phyloP scores from a whole-genome alignment of 306 rosid species.

The Neltuma alba region DNA sequence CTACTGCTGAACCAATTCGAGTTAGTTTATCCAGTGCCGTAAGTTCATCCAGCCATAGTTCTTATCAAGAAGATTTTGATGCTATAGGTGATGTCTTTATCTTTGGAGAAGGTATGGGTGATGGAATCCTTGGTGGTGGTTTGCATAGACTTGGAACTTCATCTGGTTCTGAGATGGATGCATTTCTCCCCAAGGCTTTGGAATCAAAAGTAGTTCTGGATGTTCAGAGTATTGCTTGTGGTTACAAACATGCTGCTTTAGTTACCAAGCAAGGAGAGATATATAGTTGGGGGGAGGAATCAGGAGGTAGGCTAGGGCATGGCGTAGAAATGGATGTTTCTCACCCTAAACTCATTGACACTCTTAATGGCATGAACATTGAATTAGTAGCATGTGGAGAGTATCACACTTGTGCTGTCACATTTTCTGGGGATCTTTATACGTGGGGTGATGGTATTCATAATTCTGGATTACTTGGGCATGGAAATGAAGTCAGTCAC shows the following conservation, averaged over 20 bases:
- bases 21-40: constrained; percentile 93
- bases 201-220: constrained; percentile 85
- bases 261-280: constrained; percentile 90
- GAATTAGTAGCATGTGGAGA: constrained; percentile 95
- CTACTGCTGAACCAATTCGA: constrained; percentile 73
- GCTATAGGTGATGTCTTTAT: constrained; percentile 79
- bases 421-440: constrained; percentile 88
- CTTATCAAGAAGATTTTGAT: constrained; percentile 82
- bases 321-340: constrained; percentile 78
- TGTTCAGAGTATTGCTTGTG: constrained; percentile 88
- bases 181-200: constrained; percentile 86
- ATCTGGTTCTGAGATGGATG: constrained; percentile 62
- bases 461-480: constrained; percentile 81
- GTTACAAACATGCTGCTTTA: constrained; percentile 79
- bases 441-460: constrained; percentile 94
- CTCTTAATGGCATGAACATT: constrained; percentile 71
- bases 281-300: constrained; percentile 97
- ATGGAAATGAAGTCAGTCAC: constrained; percentile 78
- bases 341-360: constrained; percentile 77
- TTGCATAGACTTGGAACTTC: constrained; percentile 59
- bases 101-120: constrained; percentile 83
- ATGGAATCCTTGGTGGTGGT: constrained; percentile 85
- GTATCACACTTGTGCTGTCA: constrained; percentile 91
- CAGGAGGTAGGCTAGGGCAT: constrained; percentile 98
- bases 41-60: constrained; percentile 95